Evolutionary conservation across 192 early-diverging fungal species (phyloP).

Genomic region (Entomortierella beljakovae): DNA sequence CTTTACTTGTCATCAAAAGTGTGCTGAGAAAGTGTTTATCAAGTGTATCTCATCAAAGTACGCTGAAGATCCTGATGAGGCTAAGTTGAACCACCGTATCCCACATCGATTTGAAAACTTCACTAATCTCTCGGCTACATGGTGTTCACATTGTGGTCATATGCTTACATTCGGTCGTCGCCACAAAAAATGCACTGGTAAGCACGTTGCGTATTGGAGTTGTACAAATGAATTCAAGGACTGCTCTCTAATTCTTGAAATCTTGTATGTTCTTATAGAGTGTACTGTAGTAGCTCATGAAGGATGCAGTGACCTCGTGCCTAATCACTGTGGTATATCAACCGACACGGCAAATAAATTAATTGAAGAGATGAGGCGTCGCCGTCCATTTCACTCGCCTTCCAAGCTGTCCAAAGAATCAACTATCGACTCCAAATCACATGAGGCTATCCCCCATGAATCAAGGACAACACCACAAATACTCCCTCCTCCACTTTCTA

Average conservation of each 20-base stretch:
- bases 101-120: conserved; percentile 95
- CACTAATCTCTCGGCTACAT: conserved; percentile 85
- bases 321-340: conserved; percentile 92
- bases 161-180: conserved; percentile 89
- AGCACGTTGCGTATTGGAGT: neutral
- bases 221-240: too few relatives aligned
- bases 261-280: conserved; percentile 59
- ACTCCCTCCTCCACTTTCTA: conserved; percentile 20
- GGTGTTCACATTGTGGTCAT: conserved; percentile 98
- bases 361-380: conserved; percentile 82
- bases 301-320: conserved; percentile 86
- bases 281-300: conserved; percentile 87
- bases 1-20: conserved; percentile 94
- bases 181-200: conserved; percentile 65
- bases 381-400: conserved; percentile 26
- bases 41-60: conserved; percentile 85
- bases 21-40: conserved; percentile 83
- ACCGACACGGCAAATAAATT: conserved; percentile 88
- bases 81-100: conserved; percentile 89
- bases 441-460: conserved; percentile 26
- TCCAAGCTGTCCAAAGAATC: conserved; percentile 25
- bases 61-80: conserved; percentile 73
- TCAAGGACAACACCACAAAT: conserved; percentile 17
- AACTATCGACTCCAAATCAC: neutral
- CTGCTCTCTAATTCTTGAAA: neutral